A percentile compares a stretch with the other conserved stretches of the same genome.
Evolutionary conservation across 2,329 filamentous ascomycete species (phyloP).

Genomic region (Hymenoscyphus albidus): DNA sequence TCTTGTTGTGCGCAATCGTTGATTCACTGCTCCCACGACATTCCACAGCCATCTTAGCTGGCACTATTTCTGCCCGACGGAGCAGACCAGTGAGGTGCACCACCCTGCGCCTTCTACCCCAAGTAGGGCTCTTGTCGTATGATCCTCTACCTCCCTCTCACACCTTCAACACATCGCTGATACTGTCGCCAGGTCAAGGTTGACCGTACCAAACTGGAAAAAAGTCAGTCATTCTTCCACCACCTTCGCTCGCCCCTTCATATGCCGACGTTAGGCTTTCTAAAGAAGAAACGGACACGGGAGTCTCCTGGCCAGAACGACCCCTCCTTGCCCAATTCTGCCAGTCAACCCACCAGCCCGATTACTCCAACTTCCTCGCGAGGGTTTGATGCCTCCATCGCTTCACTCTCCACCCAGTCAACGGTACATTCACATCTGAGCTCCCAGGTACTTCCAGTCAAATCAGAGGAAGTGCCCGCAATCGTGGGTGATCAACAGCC

Average conservation of each 20-base stretch:
- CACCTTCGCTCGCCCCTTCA: conserved; percentile 21
- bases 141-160: background rate
- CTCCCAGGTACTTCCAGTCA: conserved; percentile 28
- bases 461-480: conserved; percentile 30
- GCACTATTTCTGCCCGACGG: no score
- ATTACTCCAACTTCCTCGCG: conserved; percentile 55
- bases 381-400: conserved; percentile 42
- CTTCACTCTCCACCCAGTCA: conserved; percentile 39
- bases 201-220: background rate
- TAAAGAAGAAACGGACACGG: conserved; percentile 99
- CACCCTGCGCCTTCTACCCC: background rate
- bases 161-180: background rate
- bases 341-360: conserved; percentile 61
- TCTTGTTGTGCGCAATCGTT: background rate
- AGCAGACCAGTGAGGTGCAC: background rate
- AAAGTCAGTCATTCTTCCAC: background rate
- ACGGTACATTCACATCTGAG: conserved; percentile 30
- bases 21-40: background rate
- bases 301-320: conserved; percentile 69
- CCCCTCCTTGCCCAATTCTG: conserved; percentile 63
- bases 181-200: background rate
- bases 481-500: conserved; percentile 31
- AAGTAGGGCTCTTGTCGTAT: background rate
- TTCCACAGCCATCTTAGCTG: background rate
- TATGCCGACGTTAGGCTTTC: conserved; percentile 94